Base-by-base conservation (phyloP, 352 stramenopile species). In the Phytophthora aleatoria region DNA sequence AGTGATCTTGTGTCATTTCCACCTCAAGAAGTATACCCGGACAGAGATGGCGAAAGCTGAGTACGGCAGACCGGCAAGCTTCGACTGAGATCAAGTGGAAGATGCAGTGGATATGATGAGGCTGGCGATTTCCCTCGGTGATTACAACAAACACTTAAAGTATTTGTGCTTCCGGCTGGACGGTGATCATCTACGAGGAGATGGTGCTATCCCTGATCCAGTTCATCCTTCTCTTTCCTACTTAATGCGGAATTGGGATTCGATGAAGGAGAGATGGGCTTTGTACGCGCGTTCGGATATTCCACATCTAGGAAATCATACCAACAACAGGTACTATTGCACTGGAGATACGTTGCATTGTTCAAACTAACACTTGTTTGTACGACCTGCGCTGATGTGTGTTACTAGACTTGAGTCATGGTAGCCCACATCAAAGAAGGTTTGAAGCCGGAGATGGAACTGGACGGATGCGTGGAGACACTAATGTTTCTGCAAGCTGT, bases 161-260 rank as follows among this genome's bases (percentile, higher is more conserved):
- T 49, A 49, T 6, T 28, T 49, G n/a, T 49, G 33, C 20, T 31
- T 49, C 43, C 24, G 31, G 10, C 24, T 49, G 5, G 43, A n/a
- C 6, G 24, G 9, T 20, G 20, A 20, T 20, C 20, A 20, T 20
- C 20, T 20, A 20, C 20, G 20, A 1, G 20, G 20, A 20, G 20
- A 20, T 20, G 53, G 52, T 16, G 5, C 0, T 27, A 33, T 61
- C 16, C 53, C 41, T n/a, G 42, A 61, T 5, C 53, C 53, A 7
- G 13, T 3, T 2, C 28, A 61, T 26, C 53, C 41, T 11, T 63
- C 57, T 49, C 56, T 57, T 1, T 28, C 20, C 11, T 64, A 57
- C 38, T 52, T 57, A 30, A 57, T 51, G 8, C 20, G 35, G 5
- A 64, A 64, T 16, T 64, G 57, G 57, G 47, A 64, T 30, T 45